Evolutionary conservation across 768 basidiomycete species (phyloP).

Genomic region (Termitomyces sp.): DNA sequence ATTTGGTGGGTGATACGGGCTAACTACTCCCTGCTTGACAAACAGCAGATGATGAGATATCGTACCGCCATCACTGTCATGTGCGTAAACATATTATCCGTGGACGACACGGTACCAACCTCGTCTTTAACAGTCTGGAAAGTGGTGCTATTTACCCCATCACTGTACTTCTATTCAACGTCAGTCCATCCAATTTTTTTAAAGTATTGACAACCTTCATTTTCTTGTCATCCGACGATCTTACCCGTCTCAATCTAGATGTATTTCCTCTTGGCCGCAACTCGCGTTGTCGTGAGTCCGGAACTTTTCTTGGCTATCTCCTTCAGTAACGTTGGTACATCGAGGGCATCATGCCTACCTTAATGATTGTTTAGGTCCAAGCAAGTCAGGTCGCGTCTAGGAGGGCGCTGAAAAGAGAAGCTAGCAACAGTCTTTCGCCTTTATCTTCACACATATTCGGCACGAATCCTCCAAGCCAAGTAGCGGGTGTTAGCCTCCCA

Average conservation of each 20-base stretch:
- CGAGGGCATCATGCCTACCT: neutral
- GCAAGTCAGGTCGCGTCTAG: neutral
- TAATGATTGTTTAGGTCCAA: neutral
- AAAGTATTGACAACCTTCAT: neutral
- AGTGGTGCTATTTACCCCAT: slow-evolving; percentile 1
- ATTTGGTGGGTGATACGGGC: slow-evolving; percentile 1
- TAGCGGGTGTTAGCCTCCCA: neutral
- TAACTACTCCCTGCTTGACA: neutral
- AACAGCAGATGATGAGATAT: neutral
- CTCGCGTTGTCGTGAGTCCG: neutral
- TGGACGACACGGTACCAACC: neutral
- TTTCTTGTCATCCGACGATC: neutral
- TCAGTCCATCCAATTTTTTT: neutral
- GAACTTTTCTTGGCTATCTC: neutral
- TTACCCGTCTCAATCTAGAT: neutral
- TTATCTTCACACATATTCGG: neutral
- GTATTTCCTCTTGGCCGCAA: neutral
- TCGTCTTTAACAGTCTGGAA: neutral
- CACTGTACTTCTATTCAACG: neutral
- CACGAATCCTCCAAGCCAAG: neutral
- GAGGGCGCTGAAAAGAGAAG: neutral
- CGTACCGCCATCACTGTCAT: neutral
- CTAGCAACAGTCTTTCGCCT: neutral
- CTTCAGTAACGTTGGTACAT: neutral
- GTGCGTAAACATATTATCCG: neutral